phyloP scores from a whole-genome alignment of 768 basidiomycete genomes.

The Rhodotorula paludigena region DNA sequence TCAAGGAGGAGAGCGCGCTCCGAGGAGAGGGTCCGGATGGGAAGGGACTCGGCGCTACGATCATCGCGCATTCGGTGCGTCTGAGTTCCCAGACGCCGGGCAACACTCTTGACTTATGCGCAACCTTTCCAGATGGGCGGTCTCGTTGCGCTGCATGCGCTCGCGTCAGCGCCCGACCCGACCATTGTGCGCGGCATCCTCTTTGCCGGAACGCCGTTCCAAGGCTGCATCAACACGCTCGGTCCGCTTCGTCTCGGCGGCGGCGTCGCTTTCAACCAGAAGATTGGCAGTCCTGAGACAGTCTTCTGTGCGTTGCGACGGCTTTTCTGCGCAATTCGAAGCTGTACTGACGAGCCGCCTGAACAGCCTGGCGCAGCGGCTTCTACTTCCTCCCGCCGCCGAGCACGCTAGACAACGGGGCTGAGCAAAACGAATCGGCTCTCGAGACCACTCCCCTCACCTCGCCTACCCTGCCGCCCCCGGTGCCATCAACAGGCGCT shows the following conservation, averaged over 20 bases:
- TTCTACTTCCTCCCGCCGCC: constrained; percentile 17
- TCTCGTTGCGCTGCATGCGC: constrained; percentile 36
- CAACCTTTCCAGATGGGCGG: constrained; percentile 35
- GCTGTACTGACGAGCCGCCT: background rate
- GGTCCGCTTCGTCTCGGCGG: constrained; percentile 26
- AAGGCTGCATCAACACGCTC: constrained; percentile 38
- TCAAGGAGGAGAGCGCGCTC: constrained; percentile 17
- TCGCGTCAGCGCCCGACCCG: constrained; percentile 26
- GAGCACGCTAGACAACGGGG: background rate
- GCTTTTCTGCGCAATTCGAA: background rate
- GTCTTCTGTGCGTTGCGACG: background rate
- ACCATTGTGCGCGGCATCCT: constrained; percentile 35
- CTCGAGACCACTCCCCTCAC: no score
- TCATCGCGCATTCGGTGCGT: constrained; percentile 31
- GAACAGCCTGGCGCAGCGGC: background rate
- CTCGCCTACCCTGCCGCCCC: no score
- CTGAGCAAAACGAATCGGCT: background rate
- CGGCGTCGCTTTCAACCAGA: constrained; percentile 10
- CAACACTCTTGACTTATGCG: no score
- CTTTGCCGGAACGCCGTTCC: constrained; percentile 35
- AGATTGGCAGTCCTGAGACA: constrained; percentile 10
- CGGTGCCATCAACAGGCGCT: no score
- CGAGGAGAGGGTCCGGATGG: constrained; percentile 26
- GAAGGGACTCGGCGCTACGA: constrained; percentile 21
- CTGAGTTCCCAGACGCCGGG: no score